Base-by-base conservation (phyloP, 2,329 filamentous ascomycete genomes). In the Didymella pinodella region DNA sequence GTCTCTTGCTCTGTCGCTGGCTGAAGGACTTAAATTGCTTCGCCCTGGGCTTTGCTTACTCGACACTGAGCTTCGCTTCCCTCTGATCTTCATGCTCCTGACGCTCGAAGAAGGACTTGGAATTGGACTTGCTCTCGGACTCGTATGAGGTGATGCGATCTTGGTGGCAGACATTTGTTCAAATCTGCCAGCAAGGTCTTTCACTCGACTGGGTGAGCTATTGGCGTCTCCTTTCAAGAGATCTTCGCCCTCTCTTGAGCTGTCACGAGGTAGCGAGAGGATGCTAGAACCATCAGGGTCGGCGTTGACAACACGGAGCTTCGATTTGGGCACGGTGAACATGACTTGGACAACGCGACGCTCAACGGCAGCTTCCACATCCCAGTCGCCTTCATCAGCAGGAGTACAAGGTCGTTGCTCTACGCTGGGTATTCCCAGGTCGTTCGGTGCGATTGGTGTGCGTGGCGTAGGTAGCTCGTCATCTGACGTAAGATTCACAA, bases 321-420 rank as follows among this genome's bases (percentile, higher is more conserved):
- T 87, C 76, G 94, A 90, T 75, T 90, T 92, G 2, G 95, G 94
- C 60, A 97, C 92, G 0, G 94, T 97, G 77, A 97, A 98, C 86
- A 96, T 95, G 72, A 84, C 79, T 54, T 82, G 82, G n/a, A 84
- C 80, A 4, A 82, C 80, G 5, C 82, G 67, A 22, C 77, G 73
- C 49, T 78, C 76, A 1, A 78, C 81, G 4, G 80, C 82, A 12
- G 77, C 76, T 64, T 84, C 82, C 1, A 84, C 79, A 51, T 84
- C 81, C 82, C 82, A 84, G 46, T 83, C 81, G 7, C 77, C 77
- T 50, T 82, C 80, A 53, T 75, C 73, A 2, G 69, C 70, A 10
- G 74, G 73, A 2, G 73, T 76, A 29, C 58, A 58, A 1, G 77
- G 63, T 41, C 72, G 14, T 43, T 72, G 62, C 2, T 63, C 57